Conservation (phyloP, 768 basidiomycete genomes). For the Cystobasidium tubakii region DNA sequence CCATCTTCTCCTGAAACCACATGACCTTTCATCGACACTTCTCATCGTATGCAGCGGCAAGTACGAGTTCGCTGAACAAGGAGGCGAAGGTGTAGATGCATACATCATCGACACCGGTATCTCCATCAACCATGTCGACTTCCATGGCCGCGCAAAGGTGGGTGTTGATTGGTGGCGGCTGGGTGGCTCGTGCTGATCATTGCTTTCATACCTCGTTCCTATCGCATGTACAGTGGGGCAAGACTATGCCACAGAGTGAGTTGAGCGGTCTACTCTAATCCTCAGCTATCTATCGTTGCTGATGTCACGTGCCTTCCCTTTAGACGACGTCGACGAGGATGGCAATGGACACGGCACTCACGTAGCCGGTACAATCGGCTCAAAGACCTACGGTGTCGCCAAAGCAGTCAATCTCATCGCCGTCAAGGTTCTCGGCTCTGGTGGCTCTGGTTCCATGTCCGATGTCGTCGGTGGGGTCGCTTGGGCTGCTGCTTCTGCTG, state of each 20-base stretch:
- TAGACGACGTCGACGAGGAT: slow-evolving; percentile 72
- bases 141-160: slow-evolving; percentile 69
- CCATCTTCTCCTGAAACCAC: slow-evolving; percentile 2
- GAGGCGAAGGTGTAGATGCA: slow-evolving; percentile 91
- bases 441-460: slow-evolving; percentile 89
- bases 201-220: not conserved
- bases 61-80: slow-evolving; percentile 65
- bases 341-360: slow-evolving; percentile 82
- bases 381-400: slow-evolving; percentile 85
- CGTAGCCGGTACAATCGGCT: slow-evolving; percentile 68
- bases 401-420: slow-evolving; percentile 84
- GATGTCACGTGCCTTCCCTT: not conserved
- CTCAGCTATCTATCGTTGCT: not conserved
- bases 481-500: slow-evolving; percentile 61
- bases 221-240: slow-evolving; percentile 61
- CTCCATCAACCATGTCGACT: slow-evolving; percentile 75
- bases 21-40: not conserved
- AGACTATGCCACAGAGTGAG: slow-evolving; percentile 64
- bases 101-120: slow-evolving; percentile 69
- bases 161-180: not conserved
- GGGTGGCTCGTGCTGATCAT: not conserved
- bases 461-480: slow-evolving; percentile 84
- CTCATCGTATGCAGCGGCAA: too few relatives aligned
- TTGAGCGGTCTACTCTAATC: not conserved
- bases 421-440: slow-evolving; percentile 82